These are phyloP conservation scores for Verticillium nubilum DNA, from an alignment of 2,329 filamentous ascomycete genomes.

Conservation along the genomic window DNA sequence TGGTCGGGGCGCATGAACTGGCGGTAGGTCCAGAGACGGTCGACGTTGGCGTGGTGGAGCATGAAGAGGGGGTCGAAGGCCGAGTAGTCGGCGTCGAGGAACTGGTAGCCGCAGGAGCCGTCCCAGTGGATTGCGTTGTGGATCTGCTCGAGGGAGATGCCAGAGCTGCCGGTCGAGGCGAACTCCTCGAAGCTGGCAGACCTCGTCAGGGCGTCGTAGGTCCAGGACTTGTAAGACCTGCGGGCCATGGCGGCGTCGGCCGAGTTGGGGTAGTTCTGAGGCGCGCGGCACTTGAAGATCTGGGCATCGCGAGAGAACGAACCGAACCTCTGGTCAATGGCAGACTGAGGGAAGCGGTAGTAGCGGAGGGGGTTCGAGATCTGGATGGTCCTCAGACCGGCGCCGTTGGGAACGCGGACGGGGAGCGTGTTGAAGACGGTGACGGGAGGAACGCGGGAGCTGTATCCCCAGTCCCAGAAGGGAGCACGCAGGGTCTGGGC, in stretches of 20 bases:
- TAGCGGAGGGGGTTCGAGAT: constrained; percentile 48
- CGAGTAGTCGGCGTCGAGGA: constrained; percentile 31
- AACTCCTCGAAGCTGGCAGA: constrained; percentile 31
- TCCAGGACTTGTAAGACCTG: constrained; percentile 33
- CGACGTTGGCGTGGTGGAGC: constrained; percentile 53
- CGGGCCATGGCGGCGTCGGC: constrained; percentile 28
- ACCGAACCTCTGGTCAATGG: constrained; percentile 31
- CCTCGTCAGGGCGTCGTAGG: constrained; percentile 38
- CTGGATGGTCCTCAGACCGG: constrained; percentile 17
- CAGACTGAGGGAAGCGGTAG: constrained; percentile 40
- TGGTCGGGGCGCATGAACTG: constrained; percentile 35
- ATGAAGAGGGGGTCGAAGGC: constrained; percentile 44
- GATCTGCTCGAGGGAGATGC: constrained; percentile 19
- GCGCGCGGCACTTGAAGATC: background rate
- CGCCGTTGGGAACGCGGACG: constrained; percentile 33
- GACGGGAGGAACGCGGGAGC: constrained; percentile 34
- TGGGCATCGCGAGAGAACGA: constrained; percentile 13
- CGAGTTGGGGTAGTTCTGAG: constrained; percentile 27
- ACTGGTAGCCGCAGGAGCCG: constrained; percentile 28
- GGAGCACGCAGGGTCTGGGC: constrained; percentile 41
- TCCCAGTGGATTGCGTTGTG: constrained; percentile 37
- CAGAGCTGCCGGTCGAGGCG: constrained; percentile 36
- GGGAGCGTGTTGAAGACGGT: constrained; percentile 26
- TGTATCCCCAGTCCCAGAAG: constrained; percentile 50
- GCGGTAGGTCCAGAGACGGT: constrained; percentile 58